Conservation (phyloP, 768 basidiomycete genomes). For the Chalciporus sphaerocephalus region DNA sequence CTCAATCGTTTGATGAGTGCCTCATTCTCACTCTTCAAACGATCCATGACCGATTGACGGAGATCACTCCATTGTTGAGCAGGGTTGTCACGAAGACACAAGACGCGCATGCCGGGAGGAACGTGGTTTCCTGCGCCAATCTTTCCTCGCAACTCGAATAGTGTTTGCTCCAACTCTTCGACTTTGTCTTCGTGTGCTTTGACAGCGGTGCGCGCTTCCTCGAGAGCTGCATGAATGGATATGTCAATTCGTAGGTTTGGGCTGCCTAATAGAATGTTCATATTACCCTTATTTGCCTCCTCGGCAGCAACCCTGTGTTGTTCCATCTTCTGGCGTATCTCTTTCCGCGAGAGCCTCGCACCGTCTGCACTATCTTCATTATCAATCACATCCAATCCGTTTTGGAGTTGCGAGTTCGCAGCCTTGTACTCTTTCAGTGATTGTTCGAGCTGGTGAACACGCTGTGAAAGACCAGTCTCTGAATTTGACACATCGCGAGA, state of each 20-base stretch:
- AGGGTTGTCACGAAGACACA: conserved; percentile 75
- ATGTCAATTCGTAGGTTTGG: not conserved
- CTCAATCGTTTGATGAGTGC: conserved; percentile 67
- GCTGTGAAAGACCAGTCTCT: conserved; percentile 36
- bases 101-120: conserved; percentile 63
- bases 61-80: conserved; percentile 79
- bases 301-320: conserved; percentile 35
- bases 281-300: conserved; percentile 41
- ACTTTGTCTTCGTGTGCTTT: conserved; percentile 48
- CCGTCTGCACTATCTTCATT: conserved; percentile 29
- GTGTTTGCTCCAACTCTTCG: conserved; percentile 69
- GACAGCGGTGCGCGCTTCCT: conserved; percentile 34
- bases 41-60: conserved; percentile 68
- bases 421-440: conserved; percentile 54
- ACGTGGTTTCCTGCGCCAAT: conserved; percentile 73
- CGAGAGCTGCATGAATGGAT: conserved; percentile 37
- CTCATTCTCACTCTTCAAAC: conserved; percentile 77
- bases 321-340: conserved; percentile 38
- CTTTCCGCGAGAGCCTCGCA: conserved; percentile 29
- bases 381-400: conserved; percentile 45
- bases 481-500: conserved; percentile 26
- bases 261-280: not conserved
- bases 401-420: conserved; percentile 41
- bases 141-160: conserved; percentile 75
- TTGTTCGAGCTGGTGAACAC: conserved; percentile 51